phyloP scores from a whole-genome alignment of 2,329 filamentous ascomycete species.

The Penicillium crustosum region DNA sequence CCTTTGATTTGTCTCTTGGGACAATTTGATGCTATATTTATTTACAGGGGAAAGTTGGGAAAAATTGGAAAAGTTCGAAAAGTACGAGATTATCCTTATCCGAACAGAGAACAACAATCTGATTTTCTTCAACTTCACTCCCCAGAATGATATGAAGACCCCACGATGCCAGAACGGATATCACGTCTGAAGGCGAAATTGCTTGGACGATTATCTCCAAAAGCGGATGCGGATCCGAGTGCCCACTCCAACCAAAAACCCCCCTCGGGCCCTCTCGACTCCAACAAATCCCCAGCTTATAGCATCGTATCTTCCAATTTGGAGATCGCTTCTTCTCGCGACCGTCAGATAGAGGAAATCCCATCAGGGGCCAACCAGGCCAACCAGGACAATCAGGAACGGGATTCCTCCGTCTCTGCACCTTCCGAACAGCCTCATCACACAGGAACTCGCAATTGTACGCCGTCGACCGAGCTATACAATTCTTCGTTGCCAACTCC shows the following conservation, averaged over 20 bases:
- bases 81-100: background rate
- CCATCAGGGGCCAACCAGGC: background rate
- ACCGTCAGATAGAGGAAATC: conserved; percentile 11
- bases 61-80: background rate
- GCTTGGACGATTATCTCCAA: conserved; percentile 39
- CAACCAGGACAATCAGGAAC: background rate
- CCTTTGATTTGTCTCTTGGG: background rate
- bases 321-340: conserved; percentile 14
- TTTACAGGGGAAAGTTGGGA: too few relatives aligned
- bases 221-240: conserved; percentile 30
- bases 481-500: conserved; percentile 28
- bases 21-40: background rate
- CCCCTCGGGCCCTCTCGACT: conserved; percentile 24
- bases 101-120: background rate
- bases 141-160: conserved; percentile 3
- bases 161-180: conserved; percentile 35
- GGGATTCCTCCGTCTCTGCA: conserved; percentile 9
- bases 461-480: conserved; percentile 19
- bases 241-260: conserved; percentile 25
- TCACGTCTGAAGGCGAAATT: conserved; percentile 40
- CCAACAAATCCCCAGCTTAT: conserved; percentile 23
- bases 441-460: conserved; percentile 8
- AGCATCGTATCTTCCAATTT: conserved; percentile 27
- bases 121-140: background rate
- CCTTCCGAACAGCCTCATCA: conserved; percentile 14